Evolutionary conservation across 1,284 basidiomycete species (phyloP).

Genomic region (Kalmanozyma brasiliensis): DNA sequence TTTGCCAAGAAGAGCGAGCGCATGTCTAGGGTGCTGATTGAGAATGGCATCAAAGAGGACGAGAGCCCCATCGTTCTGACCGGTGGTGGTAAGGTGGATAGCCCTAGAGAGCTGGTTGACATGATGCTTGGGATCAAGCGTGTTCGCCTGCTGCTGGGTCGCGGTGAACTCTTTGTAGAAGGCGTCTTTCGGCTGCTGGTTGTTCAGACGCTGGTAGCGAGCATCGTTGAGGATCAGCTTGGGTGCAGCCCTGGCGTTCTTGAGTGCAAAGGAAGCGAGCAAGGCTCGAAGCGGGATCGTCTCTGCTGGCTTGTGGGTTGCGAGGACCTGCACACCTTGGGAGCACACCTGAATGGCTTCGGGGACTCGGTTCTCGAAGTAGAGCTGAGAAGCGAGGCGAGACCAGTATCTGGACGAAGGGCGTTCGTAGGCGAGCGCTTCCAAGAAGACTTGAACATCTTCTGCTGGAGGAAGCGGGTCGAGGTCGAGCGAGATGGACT

Average conservation of each 20-base stretch:
- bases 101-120: slow-evolving; percentile 51
- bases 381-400: slow-evolving; percentile 55
- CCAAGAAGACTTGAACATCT: slow-evolving; percentile 59
- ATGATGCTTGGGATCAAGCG: slow-evolving; percentile 49
- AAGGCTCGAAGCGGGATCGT: slow-evolving; percentile 51
- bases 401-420: slow-evolving; percentile 59
- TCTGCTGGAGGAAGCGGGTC: slow-evolving; percentile 59
- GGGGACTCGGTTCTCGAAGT: slow-evolving; percentile 43
- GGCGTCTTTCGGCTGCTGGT: slow-evolving; percentile 42
- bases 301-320: slow-evolving; percentile 48
- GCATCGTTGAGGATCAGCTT: slow-evolving; percentile 61
- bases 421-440: slow-evolving; percentile 56
- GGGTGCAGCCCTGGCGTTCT: slow-evolving; percentile 51
- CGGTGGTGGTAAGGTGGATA: slow-evolving; percentile 45
- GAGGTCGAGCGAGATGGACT: slow-evolving; percentile 57
- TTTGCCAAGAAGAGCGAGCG: slow-evolving; percentile 62
- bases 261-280: slow-evolving; percentile 53
- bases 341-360: slow-evolving; percentile 53
- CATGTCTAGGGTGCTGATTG: slow-evolving; percentile 44
- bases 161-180: slow-evolving; percentile 40
- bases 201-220: slow-evolving; percentile 53
- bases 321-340: slow-evolving; percentile 49
- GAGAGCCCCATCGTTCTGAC: slow-evolving; percentile 50
- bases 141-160: slow-evolving; percentile 36
- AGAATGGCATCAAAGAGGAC: slow-evolving; percentile 54